phyloP scores from a whole-genome alignment of 2,329 filamentous ascomycete genomes.

The Dryadomyces quercus-mongolicae region DNA sequence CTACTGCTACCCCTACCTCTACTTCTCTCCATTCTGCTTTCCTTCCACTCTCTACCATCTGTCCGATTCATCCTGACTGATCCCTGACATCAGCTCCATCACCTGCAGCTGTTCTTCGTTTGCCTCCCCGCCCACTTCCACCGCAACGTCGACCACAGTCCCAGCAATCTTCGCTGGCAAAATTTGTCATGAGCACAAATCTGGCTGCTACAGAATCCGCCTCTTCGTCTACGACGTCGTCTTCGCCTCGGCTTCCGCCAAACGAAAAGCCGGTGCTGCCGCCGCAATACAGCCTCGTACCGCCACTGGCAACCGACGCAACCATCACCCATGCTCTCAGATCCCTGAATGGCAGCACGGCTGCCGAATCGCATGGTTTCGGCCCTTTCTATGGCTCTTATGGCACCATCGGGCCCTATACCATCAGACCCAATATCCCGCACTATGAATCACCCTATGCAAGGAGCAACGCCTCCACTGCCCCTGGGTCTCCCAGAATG shows the following conservation, averaged over 20 bases:
- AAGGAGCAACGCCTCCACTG: conserved; percentile 45
- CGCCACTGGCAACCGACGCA: conserved; percentile 14
- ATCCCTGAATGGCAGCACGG: conserved; percentile 12
- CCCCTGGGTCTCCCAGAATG: conserved; percentile 46
- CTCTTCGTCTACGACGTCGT: conserved; percentile 17
- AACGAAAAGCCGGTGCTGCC: conserved; percentile 13
- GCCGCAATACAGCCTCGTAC: conserved; percentile 13
- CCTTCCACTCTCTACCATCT: too few species aligned
- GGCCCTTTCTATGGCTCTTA: conserved; percentile 9
- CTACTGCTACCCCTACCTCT: too few species aligned
- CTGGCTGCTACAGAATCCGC: conserved; percentile 16
- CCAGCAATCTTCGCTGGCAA: conserved; percentile 17
- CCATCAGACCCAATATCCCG: conserved; percentile 18
- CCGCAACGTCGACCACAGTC: conserved; percentile 12
- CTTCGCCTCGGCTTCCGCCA: conserved; percentile 14
- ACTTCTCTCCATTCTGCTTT: not conserved
- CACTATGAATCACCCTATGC: conserved; percentile 42
- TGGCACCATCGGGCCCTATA: conserved; percentile 14
- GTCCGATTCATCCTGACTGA: too few species aligned
- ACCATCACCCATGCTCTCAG: conserved; percentile 18
- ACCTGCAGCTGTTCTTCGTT: not conserved
- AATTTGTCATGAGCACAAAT: conserved; percentile 24
- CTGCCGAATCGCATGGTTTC: not conserved
- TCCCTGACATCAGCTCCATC: too few species aligned
- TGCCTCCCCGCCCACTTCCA: not conserved